Percentiles rank a stretch among this genome's conserved stretches.
Conservation (phyloP, 2,329 filamentous ascomycete genomes). For the Fusarium sulawesiense region DNA sequence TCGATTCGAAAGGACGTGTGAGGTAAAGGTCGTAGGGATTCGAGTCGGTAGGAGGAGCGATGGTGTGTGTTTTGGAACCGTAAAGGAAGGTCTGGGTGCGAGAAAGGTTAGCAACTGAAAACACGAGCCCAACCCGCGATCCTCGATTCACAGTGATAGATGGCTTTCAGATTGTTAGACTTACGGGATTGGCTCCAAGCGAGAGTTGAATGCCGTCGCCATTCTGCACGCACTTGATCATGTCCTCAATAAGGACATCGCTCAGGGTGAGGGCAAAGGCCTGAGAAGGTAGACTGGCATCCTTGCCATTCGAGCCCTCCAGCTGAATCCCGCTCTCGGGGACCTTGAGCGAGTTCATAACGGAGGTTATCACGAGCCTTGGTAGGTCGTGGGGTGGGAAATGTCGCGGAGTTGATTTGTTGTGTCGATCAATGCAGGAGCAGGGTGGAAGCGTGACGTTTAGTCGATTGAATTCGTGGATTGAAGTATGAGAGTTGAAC, state of each 20-base stretch:
- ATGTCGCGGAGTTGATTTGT: constrained; percentile 43
- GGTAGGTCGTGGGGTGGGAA: constrained; percentile 45
- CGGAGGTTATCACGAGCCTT: constrained; percentile 47
- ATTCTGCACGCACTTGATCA: constrained; percentile 70
- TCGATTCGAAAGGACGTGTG: constrained; percentile 62
- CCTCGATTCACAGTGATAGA: neutral
- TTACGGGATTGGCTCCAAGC: constrained; percentile 69
- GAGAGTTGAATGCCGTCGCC: constrained; percentile 68
- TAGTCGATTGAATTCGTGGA: constrained; percentile 16
- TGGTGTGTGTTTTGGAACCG: constrained; percentile 61
- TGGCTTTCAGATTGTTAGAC: constrained; percentile 46
- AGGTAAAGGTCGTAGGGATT: constrained; percentile 68
- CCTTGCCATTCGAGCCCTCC: constrained; percentile 60
- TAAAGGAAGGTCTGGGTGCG: constrained; percentile 63
- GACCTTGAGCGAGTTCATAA: constrained; percentile 66
- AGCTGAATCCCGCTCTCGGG: constrained; percentile 69
- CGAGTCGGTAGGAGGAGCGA: constrained; percentile 58
- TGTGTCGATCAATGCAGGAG: constrained; percentile 42
- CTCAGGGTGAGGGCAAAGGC: constrained; percentile 69
- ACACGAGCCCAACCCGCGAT: neutral
- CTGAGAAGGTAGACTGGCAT: constrained; percentile 61
- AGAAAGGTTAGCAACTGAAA: constrained; percentile 30
- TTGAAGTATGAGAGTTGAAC: neutral
- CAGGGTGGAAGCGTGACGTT: constrained; percentile 25
- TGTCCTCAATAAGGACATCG: constrained; percentile 68